Evolutionary conservation across 192 early-diverging fungal species (phyloP).

Genomic region (Rhizophagus sp.): DNA sequence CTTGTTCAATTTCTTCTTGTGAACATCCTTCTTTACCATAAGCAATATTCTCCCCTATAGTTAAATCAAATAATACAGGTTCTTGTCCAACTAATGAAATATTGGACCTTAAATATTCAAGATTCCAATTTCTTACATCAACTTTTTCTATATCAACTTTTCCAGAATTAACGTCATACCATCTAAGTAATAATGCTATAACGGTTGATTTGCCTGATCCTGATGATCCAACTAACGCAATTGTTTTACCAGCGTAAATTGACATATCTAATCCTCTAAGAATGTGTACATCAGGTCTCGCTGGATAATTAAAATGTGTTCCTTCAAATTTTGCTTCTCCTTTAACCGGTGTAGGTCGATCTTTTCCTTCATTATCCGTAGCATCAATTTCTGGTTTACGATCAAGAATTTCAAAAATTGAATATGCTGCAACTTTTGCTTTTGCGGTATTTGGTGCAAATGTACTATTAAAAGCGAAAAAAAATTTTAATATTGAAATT

Average conservation of each 20-base stretch:
- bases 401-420: constrained; percentile 69
- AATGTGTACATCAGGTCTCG: constrained; percentile 59
- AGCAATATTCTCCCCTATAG: constrained; percentile 82
- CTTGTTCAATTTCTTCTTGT: constrained; percentile 55
- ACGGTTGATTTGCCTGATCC: constrained; percentile 83
- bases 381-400: constrained; percentile 67
- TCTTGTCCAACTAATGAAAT: constrained; percentile 89
- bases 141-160: constrained; percentile 60
- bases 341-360: constrained; percentile 35
- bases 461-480: constrained; percentile 32
- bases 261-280: constrained; percentile 58
- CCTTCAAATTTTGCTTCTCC: constrained; percentile 55
- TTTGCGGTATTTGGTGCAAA: constrained; percentile 76
- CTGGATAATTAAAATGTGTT: constrained; percentile 70
- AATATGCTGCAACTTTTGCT: constrained; percentile 68
- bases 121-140: constrained; percentile 59
- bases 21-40: constrained; percentile 58
- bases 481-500: neutral
- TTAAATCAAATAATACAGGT: constrained; percentile 85
- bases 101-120: constrained; percentile 62
- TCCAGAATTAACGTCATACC: constrained; percentile 76
- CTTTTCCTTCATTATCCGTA: constrained; percentile 43
- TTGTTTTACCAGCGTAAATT: constrained; percentile 62
- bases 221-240: constrained; percentile 84
- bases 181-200: constrained; percentile 67